These are phyloP conservation scores for Chrysanthemum makinoi DNA, from an alignment of 129 eudicot genomes.

Conservation along the genomic window DNA sequence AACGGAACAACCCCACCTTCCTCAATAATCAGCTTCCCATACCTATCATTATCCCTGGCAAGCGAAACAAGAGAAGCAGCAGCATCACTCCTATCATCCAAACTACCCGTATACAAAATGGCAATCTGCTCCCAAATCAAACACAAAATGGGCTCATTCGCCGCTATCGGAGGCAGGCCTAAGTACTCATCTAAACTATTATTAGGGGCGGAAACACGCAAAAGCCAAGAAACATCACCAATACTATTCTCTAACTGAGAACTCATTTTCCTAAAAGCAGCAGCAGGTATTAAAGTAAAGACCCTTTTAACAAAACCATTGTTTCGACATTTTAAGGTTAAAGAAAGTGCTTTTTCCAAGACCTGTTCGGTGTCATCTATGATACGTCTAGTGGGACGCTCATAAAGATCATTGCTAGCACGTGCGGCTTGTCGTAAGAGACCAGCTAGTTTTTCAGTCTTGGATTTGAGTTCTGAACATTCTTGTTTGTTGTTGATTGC, in stretches of 20 bases:
- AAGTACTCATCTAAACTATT: constrained; percentile 35
- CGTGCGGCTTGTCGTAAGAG: constrained; percentile 53
- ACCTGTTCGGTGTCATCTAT: constrained; percentile 49
- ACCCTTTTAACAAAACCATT: constrained; percentile 39
- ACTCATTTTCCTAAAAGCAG: constrained; percentile 39
- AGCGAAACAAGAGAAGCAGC: constrained; percentile 49
- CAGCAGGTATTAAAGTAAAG: constrained; percentile 38
- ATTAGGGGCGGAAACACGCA: constrained; percentile 44
- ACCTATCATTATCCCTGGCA: constrained; percentile 41
- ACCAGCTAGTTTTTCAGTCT: constrained; percentile 42
- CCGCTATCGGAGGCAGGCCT: constrained; percentile 46
- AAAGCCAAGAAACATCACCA: constrained; percentile 43
- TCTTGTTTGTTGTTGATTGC: constrained; percentile 38
- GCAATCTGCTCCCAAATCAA: constrained; percentile 47
- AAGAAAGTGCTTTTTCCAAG: constrained; percentile 32
- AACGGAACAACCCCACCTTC: constrained; percentile 50
- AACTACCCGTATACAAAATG: constrained; percentile 30
- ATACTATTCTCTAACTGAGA: constrained; percentile 42
- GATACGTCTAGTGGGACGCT: constrained; percentile 45
- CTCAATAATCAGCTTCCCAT: constrained; percentile 49
- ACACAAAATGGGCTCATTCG: constrained; percentile 43
- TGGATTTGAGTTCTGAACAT: constrained; percentile 46
- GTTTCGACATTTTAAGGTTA: constrained; percentile 35
- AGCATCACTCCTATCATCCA: constrained; percentile 42
- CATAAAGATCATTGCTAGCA: constrained; percentile 47